phyloP scores from a whole-genome alignment of 2,329 filamentous ascomycete genomes.

The Biscogniauxia marginata region DNA sequence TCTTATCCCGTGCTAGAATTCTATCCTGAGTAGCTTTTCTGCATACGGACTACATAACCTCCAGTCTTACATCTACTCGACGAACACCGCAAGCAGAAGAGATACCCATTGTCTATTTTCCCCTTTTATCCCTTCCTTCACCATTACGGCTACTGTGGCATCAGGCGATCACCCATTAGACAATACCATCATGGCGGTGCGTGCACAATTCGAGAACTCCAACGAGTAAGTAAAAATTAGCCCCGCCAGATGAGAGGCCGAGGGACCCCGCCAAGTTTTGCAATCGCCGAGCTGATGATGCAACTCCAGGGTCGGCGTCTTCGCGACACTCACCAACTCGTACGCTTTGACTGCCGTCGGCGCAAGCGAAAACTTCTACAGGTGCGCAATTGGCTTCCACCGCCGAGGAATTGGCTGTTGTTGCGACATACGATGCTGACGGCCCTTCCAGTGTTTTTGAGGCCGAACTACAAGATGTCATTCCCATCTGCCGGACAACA shows the following conservation, averaged over 20 bases:
- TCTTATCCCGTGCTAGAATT: neutral
- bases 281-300: conserved; percentile 16
- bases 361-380: conserved; percentile 98
- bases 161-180: conserved; percentile 19
- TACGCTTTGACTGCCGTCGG: conserved; percentile 94
- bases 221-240: conserved; percentile 66
- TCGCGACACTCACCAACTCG: conserved; percentile 93
- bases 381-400: conserved; percentile 42
- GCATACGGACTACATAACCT: neutral
- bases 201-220: conserved; percentile 82
- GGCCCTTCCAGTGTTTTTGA: conserved; percentile 74
- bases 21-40: neutral
- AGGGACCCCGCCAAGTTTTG: neutral
- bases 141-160: conserved; percentile 17
- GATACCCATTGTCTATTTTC: neutral
- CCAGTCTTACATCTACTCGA: neutral
- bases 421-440: conserved; percentile 10
- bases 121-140: conserved; percentile 1
- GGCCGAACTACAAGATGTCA: conserved; percentile 93
- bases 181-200: conserved; percentile 57
- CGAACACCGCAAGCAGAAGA: neutral
- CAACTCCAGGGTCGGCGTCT: conserved; percentile 80
- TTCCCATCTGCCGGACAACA: conserved; percentile 94
- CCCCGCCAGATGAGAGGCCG: conserved; percentile 23
- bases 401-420: neutral